Base-by-base conservation (phyloP, 2,329 filamentous ascomycete genomes). In the Stachybotrys chartarum region DNA sequence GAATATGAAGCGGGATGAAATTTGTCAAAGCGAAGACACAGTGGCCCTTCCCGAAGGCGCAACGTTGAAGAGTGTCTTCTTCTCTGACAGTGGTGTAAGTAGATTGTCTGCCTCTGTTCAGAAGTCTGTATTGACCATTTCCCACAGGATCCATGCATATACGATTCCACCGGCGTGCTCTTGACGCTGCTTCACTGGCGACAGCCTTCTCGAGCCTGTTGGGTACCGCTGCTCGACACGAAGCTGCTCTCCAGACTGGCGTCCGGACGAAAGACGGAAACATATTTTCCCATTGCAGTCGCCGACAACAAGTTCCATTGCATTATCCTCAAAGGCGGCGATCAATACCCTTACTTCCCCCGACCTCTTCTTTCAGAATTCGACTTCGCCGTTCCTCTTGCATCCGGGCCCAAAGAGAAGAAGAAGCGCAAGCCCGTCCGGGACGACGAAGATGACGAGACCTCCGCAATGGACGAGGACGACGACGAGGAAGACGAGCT, bases 261-360 rank as follows among this genome's bases (percentile, higher is more conserved):
- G 0, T 86, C 84, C 3, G 94, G 94, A 30, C 86, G 87, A 56
- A 97, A 96, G 71, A 82, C 88, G 60, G 94, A 99, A 72, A 83
- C 80, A 0, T 99, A 99, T 76, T 99, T 92, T 82, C 94, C 94
- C 1, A 90, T 99, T 35, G 94, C 94, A 1, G 92, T 97, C 1
- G 91, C 93, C 3, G 85, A 92, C 64, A 82, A 88, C 66, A 93
- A 88, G 66, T 99, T 99, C 72, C 93, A 97, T 78, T 99, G 95
- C 75, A 97, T 99, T 73, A 97, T 99, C 64, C 85, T 99, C 67
- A 99, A 99, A 74, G 94, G 94, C 59, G 89, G 88, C 42, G 94
- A 99, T 68, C 83, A 87, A 66, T 90, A 97, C 66, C 92, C 93
- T 0, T 97, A 94, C 75, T 97, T 93, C 74, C 94, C 91, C 11